Conservation (phyloP, 768 basidiomycete genomes). For the Clitopilus hobsonii region DNA sequence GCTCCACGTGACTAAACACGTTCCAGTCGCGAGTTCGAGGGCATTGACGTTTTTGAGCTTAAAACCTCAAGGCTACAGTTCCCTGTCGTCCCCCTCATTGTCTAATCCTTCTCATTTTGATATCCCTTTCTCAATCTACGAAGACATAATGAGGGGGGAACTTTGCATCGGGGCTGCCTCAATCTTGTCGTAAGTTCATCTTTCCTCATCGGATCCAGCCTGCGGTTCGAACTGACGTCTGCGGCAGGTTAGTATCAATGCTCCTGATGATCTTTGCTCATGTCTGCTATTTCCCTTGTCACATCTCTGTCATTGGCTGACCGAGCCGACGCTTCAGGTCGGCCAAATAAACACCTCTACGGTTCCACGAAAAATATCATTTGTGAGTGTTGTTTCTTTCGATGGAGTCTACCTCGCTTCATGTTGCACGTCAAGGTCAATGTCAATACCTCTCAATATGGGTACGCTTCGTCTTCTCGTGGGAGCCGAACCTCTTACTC, state of each 20-base stretch:
- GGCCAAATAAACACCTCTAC: conserved; percentile 78
- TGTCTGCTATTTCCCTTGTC: conserved; percentile 37
- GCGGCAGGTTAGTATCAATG: conserved; percentile 40
- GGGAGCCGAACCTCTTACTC: conserved; percentile 3
- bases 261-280: conserved; percentile 77
- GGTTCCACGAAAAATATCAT: conserved; percentile 66
- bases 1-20: conserved; percentile 17
- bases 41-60: background rate
- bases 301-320: conserved; percentile 14
- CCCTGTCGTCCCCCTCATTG: conserved; percentile 12
- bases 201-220: conserved; percentile 11
- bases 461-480: conserved; percentile 38
- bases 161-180: conserved; percentile 70
- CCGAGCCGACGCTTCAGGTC: conserved; percentile 42
- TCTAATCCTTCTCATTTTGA: conserved; percentile 13
- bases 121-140: conserved; percentile 12
- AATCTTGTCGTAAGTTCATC: conserved; percentile 57
- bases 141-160: conserved; percentile 60
- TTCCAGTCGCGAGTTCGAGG: conserved; percentile 22
- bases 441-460: conserved; percentile 51
- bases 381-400: conserved; percentile 42
- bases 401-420: conserved; percentile 2
- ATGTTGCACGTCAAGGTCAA: conserved; percentile 57
- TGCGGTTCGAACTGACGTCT: conserved; percentile 12
- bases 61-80: conserved; percentile 12